phyloP scores from a whole-genome alignment of 1,139 yeast species.

The Starmera stellimalicola region DNA sequence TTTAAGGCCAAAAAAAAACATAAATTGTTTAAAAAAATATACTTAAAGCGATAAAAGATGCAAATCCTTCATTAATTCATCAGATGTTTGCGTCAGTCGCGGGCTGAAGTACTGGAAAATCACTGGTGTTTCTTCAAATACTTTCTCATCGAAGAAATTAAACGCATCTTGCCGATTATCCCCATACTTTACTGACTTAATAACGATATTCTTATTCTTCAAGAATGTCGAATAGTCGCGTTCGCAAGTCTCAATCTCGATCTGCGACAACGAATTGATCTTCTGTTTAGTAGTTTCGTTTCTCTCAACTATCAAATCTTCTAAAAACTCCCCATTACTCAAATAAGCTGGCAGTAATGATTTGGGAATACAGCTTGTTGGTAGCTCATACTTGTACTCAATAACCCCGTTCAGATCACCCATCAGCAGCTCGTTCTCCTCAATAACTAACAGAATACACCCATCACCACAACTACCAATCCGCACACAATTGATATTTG shows the following conservation, averaged over 20 bases:
- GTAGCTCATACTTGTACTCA: constrained; percentile 36
- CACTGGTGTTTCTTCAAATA: background rate
- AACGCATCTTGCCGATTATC: background rate
- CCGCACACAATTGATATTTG: constrained; percentile 19
- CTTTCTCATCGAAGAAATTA: background rate
- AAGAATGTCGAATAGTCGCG: constrained; percentile 18
- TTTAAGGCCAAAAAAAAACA: too few species aligned
- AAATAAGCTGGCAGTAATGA: constrained; percentile 17
- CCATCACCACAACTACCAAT: constrained; percentile 19
- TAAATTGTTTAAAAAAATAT: background rate
- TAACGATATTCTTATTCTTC: constrained; percentile 5
- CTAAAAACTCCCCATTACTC: constrained; percentile 7
- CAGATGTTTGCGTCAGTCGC: background rate
- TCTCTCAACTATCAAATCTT: constrained; percentile 7
- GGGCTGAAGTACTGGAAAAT: background rate
- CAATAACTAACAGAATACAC: constrained; percentile 6
- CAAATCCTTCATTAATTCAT: background rate
- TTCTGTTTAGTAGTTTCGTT: constrained; percentile 1
- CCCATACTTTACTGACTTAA: background rate
- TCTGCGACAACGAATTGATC: constrained; percentile 43
- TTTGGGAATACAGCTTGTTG: constrained; percentile 20
- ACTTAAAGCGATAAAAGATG: background rate
- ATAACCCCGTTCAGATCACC: constrained; percentile 25
- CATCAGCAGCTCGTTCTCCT: background rate
- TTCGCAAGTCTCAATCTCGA: constrained; percentile 54